Evolutionary conservation across 257 asterid species (phyloP).

Genomic region (Plectranthus barbatus): DNA sequence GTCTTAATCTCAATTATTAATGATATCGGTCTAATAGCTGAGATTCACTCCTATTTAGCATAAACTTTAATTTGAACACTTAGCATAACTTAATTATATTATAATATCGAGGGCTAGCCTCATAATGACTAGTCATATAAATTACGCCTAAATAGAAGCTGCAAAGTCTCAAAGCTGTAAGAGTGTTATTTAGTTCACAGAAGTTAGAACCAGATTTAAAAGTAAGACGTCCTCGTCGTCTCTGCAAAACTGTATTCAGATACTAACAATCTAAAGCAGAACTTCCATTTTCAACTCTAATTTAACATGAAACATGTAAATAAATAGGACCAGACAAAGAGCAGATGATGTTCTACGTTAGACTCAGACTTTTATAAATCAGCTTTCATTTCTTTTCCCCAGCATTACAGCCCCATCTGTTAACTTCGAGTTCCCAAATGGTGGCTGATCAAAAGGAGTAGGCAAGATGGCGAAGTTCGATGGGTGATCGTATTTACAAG

Average conservation of each 20-base stretch:
- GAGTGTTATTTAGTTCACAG: neutral
- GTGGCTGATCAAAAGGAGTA: slow-evolving; percentile 21
- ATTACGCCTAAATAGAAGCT: too few species aligned
- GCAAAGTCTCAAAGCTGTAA: too few species aligned
- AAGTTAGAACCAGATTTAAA: neutral
- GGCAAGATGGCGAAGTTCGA: slow-evolving; percentile 31
- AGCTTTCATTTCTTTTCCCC: slow-evolving; percentile 36
- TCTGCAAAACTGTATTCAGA: slow-evolving; percentile 10
- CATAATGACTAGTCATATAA: too few species aligned
- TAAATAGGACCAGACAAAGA: neutral
- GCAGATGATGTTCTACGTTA: slow-evolving; percentile 8
- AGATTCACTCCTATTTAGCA: too few species aligned
- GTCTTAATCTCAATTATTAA: too few species aligned
- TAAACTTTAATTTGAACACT: too few species aligned
- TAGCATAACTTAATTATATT: too few species aligned
- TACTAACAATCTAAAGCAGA: slow-evolving; percentile 13
- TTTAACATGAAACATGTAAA: neutral
- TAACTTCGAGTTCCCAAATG: slow-evolving; percentile 19
- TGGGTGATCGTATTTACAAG: slow-evolving; percentile 83
- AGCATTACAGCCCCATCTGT: slow-evolving; percentile 26
- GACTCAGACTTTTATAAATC: slow-evolving; percentile 15
- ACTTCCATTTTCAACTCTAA: slow-evolving; percentile 10
- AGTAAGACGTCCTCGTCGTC: neutral
- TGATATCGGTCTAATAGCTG: too few species aligned
- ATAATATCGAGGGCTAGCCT: too few species aligned